A percentile compares a stretch with the other conserved stretches of the same genome.
Conservation (phyloP, 2,329 filamentous ascomycete species). For the Fusarium guadeloupense region DNA sequence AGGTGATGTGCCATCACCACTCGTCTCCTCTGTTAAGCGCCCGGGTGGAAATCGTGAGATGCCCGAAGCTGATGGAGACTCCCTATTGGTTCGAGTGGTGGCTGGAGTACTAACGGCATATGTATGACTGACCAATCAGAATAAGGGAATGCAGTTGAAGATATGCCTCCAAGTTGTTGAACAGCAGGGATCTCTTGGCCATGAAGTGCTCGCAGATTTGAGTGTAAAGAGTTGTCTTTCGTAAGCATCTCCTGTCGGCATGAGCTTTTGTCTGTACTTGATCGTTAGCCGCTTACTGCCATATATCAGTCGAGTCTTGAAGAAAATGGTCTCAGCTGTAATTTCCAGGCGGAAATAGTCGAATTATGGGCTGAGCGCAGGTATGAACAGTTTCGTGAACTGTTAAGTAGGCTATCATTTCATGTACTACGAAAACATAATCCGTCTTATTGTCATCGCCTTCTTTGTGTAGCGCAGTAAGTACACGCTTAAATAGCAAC, state of each 20-base stretch:
- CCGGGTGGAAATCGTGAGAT: constrained; percentile 40
- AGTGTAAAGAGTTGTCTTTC: constrained; percentile 20
- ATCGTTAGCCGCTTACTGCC: constrained; percentile 30
- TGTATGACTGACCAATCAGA: constrained; percentile 40
- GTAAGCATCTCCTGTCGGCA: neutral
- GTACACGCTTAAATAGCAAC: neutral
- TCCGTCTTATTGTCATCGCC: neutral
- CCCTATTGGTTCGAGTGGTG: constrained; percentile 42
- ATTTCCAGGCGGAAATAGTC: constrained; percentile 1
- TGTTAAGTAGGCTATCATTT: neutral
- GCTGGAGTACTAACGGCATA: constrained; percentile 25
- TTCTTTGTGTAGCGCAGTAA: neutral
- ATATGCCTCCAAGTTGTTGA: constrained; percentile 27
- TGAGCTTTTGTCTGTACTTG: constrained; percentile 1
- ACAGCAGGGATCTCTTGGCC: constrained; percentile 20
- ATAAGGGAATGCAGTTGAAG: constrained; percentile 9
- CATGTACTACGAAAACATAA: neutral
- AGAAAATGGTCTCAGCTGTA: constrained; percentile 26
- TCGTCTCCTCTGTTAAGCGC: constrained; percentile 46
- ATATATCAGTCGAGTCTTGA: constrained; percentile 28
- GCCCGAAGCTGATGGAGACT: constrained; percentile 20
- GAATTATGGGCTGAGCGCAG: constrained; percentile 3
- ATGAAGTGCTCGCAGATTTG: constrained; percentile 28
- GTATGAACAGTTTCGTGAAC: neutral
- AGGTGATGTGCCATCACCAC: constrained; percentile 26